These are phyloP conservation scores for Colletotrichum sp. DNA, from an alignment of 2,329 filamentous ascomycete species.

Conservation along the genomic window DNA sequence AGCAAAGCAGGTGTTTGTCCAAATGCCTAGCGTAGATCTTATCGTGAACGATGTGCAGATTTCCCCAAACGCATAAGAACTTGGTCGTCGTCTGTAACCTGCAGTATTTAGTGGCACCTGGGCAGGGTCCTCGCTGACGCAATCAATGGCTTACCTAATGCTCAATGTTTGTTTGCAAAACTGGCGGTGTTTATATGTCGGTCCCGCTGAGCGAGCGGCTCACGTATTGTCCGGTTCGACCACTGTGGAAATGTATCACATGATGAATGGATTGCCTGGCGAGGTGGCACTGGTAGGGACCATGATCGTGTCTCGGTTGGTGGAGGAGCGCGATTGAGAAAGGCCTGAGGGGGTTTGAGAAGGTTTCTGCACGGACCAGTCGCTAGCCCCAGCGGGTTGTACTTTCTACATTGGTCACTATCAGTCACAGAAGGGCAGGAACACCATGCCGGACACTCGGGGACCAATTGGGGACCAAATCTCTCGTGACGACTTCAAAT, in stretches of 20 bases:
- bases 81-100: neutral
- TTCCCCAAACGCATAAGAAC: neutral
- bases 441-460: neutral
- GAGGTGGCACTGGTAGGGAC: neutral
- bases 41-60: neutral
- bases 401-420: constrained; percentile 34
- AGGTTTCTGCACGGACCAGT: constrained; percentile 43
- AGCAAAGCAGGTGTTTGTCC: neutral
- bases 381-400: constrained; percentile 24
- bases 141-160: neutral
- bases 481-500: neutral
- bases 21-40: neutral
- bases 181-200: neutral
- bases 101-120: neutral
- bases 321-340: constrained; percentile 5
- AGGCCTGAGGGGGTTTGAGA: constrained; percentile 55
- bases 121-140: neutral
- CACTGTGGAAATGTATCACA: neutral
- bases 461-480: neutral
- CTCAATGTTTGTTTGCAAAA: neutral
- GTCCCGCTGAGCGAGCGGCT: neutral
- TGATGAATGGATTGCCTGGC: neutral
- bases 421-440: neutral
- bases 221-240: neutral
- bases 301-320: neutral